These are phyloP conservation scores for Backusella westeae DNA, from an alignment of 192 early-diverging fungal species.

Conservation along the genomic window DNA sequence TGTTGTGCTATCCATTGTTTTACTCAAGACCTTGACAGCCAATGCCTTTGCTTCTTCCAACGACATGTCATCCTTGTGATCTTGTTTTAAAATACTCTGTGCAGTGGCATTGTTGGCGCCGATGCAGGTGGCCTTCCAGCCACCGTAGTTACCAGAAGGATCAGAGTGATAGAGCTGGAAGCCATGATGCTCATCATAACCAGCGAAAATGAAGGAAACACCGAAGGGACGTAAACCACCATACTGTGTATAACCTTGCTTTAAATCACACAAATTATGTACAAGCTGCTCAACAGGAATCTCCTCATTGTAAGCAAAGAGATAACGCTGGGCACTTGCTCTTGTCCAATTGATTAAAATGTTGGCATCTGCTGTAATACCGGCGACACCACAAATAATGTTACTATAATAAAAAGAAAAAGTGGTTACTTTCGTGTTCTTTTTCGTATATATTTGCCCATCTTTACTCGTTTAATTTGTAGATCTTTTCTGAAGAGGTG, in stretches of 20 bases:
- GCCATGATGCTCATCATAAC: slow-evolving; percentile 85
- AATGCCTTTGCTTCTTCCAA: slow-evolving; percentile 89
- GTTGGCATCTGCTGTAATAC: slow-evolving; percentile 95
- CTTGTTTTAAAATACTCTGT: slow-evolving; percentile 91
- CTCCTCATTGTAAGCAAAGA: slow-evolving; percentile 82
- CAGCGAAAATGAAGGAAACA: slow-evolving; percentile 97
- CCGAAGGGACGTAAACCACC: slow-evolving; percentile 98
- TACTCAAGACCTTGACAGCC: slow-evolving; percentile 91
- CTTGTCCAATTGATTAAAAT: slow-evolving; percentile 90
- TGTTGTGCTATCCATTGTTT: slow-evolving; percentile 95
- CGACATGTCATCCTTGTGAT: slow-evolving; percentile 89
- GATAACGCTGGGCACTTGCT: slow-evolving; percentile 83
- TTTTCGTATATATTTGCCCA: background rate
- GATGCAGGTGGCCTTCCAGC: slow-evolving; percentile 99
- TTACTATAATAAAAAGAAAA: slow-evolving; percentile 48
- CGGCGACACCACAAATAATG: slow-evolving; percentile 93
- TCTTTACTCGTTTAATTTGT: slow-evolving; percentile 89
- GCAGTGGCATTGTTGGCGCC: slow-evolving; percentile 93
- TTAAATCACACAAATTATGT: slow-evolving; percentile 92
- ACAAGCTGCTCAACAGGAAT: slow-evolving; percentile 97
- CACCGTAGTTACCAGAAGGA: slow-evolving; percentile 98
- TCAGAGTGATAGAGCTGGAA: slow-evolving; percentile 99
- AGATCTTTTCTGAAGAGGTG: slow-evolving; percentile 91
- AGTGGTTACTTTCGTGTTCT: background rate
- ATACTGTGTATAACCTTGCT: slow-evolving; percentile 99